phyloP scores from a whole-genome alignment of 768 basidiomycete species.

The Multifurca ochricompacta region DNA sequence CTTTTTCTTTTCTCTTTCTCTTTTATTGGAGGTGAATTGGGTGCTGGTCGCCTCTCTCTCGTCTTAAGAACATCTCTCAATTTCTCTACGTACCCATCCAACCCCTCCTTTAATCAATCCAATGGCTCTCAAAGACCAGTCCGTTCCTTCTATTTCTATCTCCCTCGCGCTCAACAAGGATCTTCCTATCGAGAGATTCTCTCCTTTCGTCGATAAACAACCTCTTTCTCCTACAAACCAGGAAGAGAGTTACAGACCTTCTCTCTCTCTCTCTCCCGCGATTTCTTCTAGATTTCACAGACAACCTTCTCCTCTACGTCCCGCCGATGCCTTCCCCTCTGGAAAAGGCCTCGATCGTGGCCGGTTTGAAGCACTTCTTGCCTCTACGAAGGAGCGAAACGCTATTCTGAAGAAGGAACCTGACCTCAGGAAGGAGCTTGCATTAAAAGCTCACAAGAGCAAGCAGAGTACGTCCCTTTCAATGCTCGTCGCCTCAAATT shows the following conservation, averaged over 20 bases:
- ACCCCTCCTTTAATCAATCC: constrained; percentile 19
- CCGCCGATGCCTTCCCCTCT: constrained; percentile 28
- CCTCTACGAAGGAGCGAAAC: constrained; percentile 51
- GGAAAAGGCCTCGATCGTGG: constrained; percentile 54
- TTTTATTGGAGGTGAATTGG: too few relatives aligned
- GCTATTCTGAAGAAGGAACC: constrained; percentile 38
- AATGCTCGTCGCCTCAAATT: not conserved
- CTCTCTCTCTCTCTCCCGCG: constrained; percentile 45
- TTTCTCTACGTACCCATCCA: constrained; percentile 20
- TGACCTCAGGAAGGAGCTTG: constrained; percentile 68
- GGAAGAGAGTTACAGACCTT: constrained; percentile 49
- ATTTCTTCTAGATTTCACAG: constrained; percentile 34
- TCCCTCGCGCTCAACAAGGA: constrained; percentile 59
- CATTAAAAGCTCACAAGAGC: constrained; percentile 60
- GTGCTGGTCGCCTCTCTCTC: constrained; percentile 31
- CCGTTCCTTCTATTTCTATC: constrained; percentile 62
- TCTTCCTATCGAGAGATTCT: constrained; percentile 45
- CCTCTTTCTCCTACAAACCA: constrained; percentile 25
- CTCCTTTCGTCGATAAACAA: constrained; percentile 47
- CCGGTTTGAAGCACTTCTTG: constrained; percentile 57
- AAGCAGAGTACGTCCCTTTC: constrained; percentile 53
- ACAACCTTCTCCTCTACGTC: constrained; percentile 45
- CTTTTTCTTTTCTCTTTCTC: constrained; percentile 22
- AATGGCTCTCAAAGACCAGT: constrained; percentile 30
- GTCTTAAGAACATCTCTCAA: not conserved